A percentile compares a stretch with the other conserved stretches of the same genome.
Conservation (phyloP, 1,139 yeast genomes). For the Casaregolazyma lundiana region DNA sequence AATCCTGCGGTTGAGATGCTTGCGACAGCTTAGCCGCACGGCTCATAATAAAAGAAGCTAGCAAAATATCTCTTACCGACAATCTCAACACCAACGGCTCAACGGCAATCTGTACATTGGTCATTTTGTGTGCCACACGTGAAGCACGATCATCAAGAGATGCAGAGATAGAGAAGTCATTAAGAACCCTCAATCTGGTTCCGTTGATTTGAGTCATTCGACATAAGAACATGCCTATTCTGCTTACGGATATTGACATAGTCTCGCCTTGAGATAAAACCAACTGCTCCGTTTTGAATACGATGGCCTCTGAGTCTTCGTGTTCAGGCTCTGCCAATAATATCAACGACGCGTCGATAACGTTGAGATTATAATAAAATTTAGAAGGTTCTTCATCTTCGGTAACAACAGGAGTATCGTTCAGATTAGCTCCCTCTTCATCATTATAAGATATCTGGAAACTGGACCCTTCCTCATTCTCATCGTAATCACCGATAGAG, state of each 20-base stretch:
- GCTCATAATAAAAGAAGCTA: conserved; percentile 70
- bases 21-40: conserved; percentile 56
- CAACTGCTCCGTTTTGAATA: conserved; percentile 80
- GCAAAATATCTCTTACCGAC: conserved; percentile 78
- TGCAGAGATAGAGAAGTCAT: conserved; percentile 80
- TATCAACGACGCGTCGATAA: conserved; percentile 74
- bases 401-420: conserved; percentile 7
- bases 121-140: conserved; percentile 49
- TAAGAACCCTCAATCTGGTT: conserved; percentile 66
- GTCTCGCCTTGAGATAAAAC: conserved; percentile 62
- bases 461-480: conserved; percentile 3
- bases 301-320: conserved; percentile 76
- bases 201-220: conserved; percentile 64
- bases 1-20: conserved; percentile 13
- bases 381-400: conserved; percentile 20
- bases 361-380: conserved; percentile 56
- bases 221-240: conserved; percentile 82
- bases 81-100: conserved; percentile 80
- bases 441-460: conserved; percentile 8
- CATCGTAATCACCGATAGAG: conserved; percentile 9
- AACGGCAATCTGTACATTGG: conserved; percentile 63
- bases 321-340: conserved; percentile 75
- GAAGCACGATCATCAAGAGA: conserved; percentile 71
- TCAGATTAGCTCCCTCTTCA: conserved; percentile 11
- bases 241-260: conserved; percentile 62